A percentile compares a stretch with the other conserved stretches of the same genome.
Evolutionary conservation across 2,329 filamentous ascomycete species (phyloP).

Genomic region (Cordyceps cicadae): DNA sequence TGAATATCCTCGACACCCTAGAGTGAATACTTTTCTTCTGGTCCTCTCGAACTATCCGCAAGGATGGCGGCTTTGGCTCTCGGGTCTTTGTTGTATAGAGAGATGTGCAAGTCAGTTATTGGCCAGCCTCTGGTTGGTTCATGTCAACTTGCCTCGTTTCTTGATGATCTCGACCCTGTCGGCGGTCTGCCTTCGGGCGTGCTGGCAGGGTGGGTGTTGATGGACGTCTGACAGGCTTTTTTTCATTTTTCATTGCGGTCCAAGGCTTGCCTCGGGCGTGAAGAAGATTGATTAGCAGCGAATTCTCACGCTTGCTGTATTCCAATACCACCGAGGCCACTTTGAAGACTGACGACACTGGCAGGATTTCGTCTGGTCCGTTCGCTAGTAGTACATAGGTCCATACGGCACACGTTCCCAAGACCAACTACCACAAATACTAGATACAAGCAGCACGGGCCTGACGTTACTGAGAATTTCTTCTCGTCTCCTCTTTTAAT

Average conservation of each 20-base stretch:
- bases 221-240: slow-evolving; percentile 77
- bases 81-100: slow-evolving; percentile 57
- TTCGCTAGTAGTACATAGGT: too few species aligned
- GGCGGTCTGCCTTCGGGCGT: slow-evolving; percentile 68
- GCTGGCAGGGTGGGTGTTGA: slow-evolving; percentile 70
- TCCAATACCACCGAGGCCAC: too few species aligned
- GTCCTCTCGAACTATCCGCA: slow-evolving; percentile 53
- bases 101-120: slow-evolving; percentile 42
- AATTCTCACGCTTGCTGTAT: too few species aligned
- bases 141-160: slow-evolving; percentile 15
- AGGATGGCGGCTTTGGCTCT: slow-evolving; percentile 45
- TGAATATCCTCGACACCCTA: slow-evolving; percentile 75
- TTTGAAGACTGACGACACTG: too few species aligned
- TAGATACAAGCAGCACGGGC: too few species aligned
- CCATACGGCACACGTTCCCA: too few species aligned
- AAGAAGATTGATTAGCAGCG: slow-evolving; percentile 37
- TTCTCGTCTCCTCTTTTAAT: too few species aligned
- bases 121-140: slow-evolving; percentile 3
- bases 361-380: too few species aligned
- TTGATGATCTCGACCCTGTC: slow-evolving; percentile 86
- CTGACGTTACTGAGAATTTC: too few species aligned
- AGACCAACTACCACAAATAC: too few species aligned
- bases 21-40: slow-evolving; percentile 63
- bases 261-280: slow-evolving; percentile 38
- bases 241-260: slow-evolving; percentile 48